Percentiles rank a stretch among this genome's conserved stretches.
These are phyloP conservation scores for Kitagawia praeruptora DNA, from an alignment of 129 eudicot genomes.

Conservation along the genomic window DNA sequence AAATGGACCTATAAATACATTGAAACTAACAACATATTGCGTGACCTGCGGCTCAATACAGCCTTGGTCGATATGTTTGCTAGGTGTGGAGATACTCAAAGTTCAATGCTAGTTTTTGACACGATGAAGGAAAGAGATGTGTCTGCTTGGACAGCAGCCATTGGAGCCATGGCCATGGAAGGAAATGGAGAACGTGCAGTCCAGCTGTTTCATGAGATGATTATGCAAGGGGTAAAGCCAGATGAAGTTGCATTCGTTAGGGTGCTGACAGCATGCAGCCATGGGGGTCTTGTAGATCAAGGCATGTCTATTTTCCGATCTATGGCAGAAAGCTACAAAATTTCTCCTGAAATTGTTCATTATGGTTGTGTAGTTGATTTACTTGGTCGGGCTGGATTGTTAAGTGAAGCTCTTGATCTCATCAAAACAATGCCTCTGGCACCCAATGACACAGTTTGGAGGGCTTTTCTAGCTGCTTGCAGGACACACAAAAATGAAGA, in stretches of 20 bases:
- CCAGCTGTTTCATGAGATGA: constrained; percentile 39
- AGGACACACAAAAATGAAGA: constrained; percentile 37
- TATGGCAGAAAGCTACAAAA: constrained; percentile 31
- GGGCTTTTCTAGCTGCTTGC: constrained; percentile 52
- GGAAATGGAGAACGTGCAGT: constrained; percentile 46
- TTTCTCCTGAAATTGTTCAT: constrained; percentile 37
- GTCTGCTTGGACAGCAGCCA: constrained; percentile 48
- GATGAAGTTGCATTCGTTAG: constrained; percentile 42
- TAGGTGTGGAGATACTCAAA: constrained; percentile 36
- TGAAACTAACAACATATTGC: constrained; percentile 7
- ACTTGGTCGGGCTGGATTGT: constrained; percentile 52
- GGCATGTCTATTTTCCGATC: constrained; percentile 33
- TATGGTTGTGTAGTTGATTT: constrained; percentile 51
- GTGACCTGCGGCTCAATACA: constrained; percentile 22
- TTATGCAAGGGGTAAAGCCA: constrained; percentile 31
- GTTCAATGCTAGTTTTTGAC: constrained; percentile 32
- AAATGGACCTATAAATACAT: constrained; percentile 31
- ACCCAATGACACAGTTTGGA: constrained; percentile 46
- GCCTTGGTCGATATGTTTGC: constrained; percentile 39
- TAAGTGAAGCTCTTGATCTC: constrained; percentile 36
- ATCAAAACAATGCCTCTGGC: constrained; percentile 45
- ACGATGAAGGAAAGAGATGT: constrained; percentile 33
- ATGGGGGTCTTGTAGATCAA: constrained; percentile 45
- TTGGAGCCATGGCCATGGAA: constrained; percentile 46
- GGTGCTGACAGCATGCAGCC: constrained; percentile 52